Evolutionary conservation across 2,329 filamentous ascomycete genomes (phyloP).

Genomic region (Aspergillus aculeatinus): DNA sequence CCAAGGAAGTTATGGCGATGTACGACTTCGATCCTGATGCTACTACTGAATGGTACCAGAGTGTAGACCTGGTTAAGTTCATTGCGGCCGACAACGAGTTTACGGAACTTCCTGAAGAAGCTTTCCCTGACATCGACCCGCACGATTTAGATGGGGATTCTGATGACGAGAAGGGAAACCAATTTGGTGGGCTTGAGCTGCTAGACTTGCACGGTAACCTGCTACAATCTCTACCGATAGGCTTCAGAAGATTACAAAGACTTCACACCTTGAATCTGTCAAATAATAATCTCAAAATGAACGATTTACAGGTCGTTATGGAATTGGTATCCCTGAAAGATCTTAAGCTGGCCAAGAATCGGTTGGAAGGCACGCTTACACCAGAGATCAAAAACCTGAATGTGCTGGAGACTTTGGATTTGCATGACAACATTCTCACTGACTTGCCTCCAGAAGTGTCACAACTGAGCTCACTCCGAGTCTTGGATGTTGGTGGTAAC

Average conservation of each 20-base stretch:
- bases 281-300: constrained; percentile 75
- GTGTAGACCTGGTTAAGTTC: constrained; percentile 80
- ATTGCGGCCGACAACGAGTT: constrained; percentile 90
- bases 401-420: constrained; percentile 75
- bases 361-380: constrained; percentile 67
- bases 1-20: constrained; percentile 82
- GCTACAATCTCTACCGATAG: constrained; percentile 69
- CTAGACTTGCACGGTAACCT: constrained; percentile 85
- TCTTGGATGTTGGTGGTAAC: constrained; percentile 80
- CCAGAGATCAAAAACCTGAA: constrained; percentile 62
- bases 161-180: constrained; percentile 67
- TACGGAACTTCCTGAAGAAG: constrained; percentile 66
- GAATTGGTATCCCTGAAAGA: constrained; percentile 73
- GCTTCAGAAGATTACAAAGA: constrained; percentile 68
- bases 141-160: constrained; percentile 62
- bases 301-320: constrained; percentile 68
- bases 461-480: constrained; percentile 67
- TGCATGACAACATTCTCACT: constrained; percentile 77
- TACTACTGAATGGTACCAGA: constrained; percentile 79
- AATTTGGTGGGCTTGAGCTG: constrained; percentile 78
- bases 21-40: constrained; percentile 73
- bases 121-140: constrained; percentile 72
- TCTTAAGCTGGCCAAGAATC: constrained; percentile 77
- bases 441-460: constrained; percentile 66
- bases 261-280: constrained; percentile 83